Base-by-base conservation (phyloP, 2,329 filamentous ascomycete species). In the Coniochaeta ligniaria region DNA sequence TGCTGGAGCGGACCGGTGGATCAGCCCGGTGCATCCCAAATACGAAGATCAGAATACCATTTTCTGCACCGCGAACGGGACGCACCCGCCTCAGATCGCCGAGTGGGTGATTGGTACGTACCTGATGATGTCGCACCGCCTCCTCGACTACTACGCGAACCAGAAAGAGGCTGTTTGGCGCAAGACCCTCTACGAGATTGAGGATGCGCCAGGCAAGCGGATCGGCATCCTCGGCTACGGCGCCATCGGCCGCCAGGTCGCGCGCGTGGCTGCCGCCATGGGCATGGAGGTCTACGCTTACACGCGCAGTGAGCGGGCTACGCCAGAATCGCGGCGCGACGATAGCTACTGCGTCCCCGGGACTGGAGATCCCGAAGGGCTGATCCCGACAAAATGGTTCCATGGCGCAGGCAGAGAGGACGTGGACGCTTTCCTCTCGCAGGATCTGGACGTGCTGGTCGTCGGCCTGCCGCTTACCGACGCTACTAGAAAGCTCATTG, bases 201-300 rank as follows among this genome's bases (percentile, higher is more conserved):
- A 63, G 9, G 76, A 76, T 63, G 74, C 74, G 0, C 65, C 70
- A 1, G 68, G 71, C 0, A 67, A 70, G 33, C 68, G 74, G 17
- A 72, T 77, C 74, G 74, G 74, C 5, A 69, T 79, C 57, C 68
- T 80, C 11, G 77, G 77, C 12, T 80, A 80, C 61, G 77, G 78
- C 38, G 71, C 74, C 54, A 80, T 80, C 54, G 78, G 77, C 5
- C 70, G 78, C 4, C 75, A 80, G 58, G 68, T 67, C 58, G 78
- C 74, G 8, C 71, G 74, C 8, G 77, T 88, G 7, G 80, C 79
- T 3, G 75, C 78, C 22, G 83, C 84, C 3, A 70, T 89, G 67
- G 88, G 88, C 14, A 88, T 89, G 82, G 76, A 84, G 54, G 81
- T 92, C 1, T 78, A 88, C 66, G 88, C 86, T 1, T 90, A 87